phyloP scores from a whole-genome alignment of 768 basidiomycete genomes.

The Pholiota microspora region DNA sequence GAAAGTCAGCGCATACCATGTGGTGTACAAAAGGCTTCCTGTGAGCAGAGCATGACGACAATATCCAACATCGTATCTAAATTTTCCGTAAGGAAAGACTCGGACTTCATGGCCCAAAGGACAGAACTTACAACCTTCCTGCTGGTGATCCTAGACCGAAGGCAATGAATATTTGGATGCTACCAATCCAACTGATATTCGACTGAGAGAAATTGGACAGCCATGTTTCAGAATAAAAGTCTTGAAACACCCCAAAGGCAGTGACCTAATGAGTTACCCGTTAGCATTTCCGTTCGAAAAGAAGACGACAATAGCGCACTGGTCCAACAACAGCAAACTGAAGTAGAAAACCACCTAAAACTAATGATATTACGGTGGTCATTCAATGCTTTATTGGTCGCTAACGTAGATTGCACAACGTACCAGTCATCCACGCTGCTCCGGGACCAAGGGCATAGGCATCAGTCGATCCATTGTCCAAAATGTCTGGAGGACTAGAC shows the following conservation, averaged over 20 bases:
- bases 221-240: slow-evolving; percentile 3
- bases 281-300: neutral
- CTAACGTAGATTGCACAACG: neutral
- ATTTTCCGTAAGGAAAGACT: neutral
- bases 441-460: neutral
- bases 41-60: slow-evolving; percentile 25
- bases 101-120: neutral
- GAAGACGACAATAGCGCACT: neutral
- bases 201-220: slow-evolving; percentile 1
- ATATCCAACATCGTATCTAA: slow-evolving; percentile 37
- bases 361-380: neutral
- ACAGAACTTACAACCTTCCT: slow-evolving; percentile 30
- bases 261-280: slow-evolving; percentile 1
- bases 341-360: slow-evolving; percentile 4
- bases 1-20: slow-evolving; percentile 18
- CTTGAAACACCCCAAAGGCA: slow-evolving; percentile 13
- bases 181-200: slow-evolving; percentile 41
- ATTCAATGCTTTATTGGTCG: too few species aligned
- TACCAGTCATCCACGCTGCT: neutral
- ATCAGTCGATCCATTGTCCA: neutral
- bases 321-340: slow-evolving; percentile 8
- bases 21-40: slow-evolving; percentile 16
- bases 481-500: too few species aligned
- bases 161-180: slow-evolving; percentile 40
- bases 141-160: slow-evolving; percentile 32